Evolutionary conservation across 129 eudicot genomes (phyloP).

Genomic region (Centella asiatica): DNA sequence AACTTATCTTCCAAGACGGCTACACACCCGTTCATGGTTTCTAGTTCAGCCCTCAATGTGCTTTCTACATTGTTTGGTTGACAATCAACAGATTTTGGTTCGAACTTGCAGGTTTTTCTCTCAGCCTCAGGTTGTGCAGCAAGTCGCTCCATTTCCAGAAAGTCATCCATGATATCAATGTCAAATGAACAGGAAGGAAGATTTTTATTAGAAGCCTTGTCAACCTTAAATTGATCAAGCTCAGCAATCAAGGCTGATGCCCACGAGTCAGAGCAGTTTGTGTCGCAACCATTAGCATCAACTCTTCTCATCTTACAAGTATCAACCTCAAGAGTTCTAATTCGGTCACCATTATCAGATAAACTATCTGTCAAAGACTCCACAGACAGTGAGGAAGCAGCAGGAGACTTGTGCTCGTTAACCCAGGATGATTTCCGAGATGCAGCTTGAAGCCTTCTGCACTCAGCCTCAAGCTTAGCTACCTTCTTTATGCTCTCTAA

Average conservation of each 20-base stretch:
- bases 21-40: constrained; percentile 28
- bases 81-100: constrained; percentile 20
- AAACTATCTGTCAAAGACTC: constrained; percentile 73
- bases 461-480: constrained; percentile 76
- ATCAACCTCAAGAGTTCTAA: constrained; percentile 27
- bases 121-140: constrained; percentile 52
- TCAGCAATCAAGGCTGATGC: constrained; percentile 65
- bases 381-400: constrained; percentile 34
- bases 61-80: constrained; percentile 19
- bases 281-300: constrained; percentile 32
- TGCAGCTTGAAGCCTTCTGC: constrained; percentile 53
- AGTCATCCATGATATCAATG: constrained; percentile 76
- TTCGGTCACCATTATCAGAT: constrained; percentile 39
- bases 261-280: constrained; percentile 53
- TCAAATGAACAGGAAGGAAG: constrained; percentile 30
- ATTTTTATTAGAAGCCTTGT: constrained; percentile 29
- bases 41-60: constrained; percentile 47
- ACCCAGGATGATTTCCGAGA: constrained; percentile 40
- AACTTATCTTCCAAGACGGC: constrained; percentile 49
- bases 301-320: constrained; percentile 27
- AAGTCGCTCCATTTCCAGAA: constrained; percentile 79
- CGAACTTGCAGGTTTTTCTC: constrained; percentile 21
- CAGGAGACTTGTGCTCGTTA: constrained; percentile 36
- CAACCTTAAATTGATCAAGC: constrained; percentile 63
- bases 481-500: constrained; percentile 72